A percentile compares a stretch with the other conserved stretches of the same genome.
phyloP scores from a whole-genome alignment of 345 rosid species.

The Rhodamnia argentea region DNA sequence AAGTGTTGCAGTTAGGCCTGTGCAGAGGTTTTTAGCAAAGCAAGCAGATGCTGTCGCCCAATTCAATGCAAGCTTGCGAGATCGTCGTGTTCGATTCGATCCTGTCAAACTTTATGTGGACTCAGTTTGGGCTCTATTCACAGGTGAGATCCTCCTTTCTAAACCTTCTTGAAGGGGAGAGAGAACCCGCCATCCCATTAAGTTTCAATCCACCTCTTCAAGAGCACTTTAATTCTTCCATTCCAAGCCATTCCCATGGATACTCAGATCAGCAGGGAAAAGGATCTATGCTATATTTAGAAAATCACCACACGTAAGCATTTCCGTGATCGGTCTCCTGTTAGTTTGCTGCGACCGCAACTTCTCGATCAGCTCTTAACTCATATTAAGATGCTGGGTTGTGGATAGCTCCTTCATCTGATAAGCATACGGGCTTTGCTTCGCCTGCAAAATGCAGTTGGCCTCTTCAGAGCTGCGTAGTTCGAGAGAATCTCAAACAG shows the following conservation, averaged over 20 bases:
- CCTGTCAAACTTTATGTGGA: not conserved
- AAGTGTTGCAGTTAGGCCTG: not conserved
- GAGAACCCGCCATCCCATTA: not conserved
- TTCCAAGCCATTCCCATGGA: not conserved
- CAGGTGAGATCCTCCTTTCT: not conserved
- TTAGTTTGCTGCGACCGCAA: not conserved
- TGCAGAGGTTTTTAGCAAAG: not conserved
- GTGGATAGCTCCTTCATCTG: not conserved
- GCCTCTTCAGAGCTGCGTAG: not conserved
- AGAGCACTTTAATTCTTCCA: not conserved
- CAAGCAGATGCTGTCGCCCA: not conserved
- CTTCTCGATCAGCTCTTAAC: not conserved
- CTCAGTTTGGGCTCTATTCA: not conserved
- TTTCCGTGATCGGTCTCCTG: not conserved
- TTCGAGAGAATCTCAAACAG: slow-evolving; percentile 39
- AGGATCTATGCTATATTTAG: not conserved
- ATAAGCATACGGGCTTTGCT: not conserved
- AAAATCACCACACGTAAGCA: not conserved
- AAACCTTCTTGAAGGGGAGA: not conserved
- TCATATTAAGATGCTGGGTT: not conserved
- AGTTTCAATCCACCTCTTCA: not conserved
- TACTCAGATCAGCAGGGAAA: not conserved
- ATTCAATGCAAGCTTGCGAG: not conserved
- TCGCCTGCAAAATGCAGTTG: not conserved
- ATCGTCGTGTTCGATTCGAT: not conserved